Evolutionary conservation across 2,329 filamentous ascomycete species (phyloP).

Genomic region (Trichophyton mentagrophytes): DNA sequence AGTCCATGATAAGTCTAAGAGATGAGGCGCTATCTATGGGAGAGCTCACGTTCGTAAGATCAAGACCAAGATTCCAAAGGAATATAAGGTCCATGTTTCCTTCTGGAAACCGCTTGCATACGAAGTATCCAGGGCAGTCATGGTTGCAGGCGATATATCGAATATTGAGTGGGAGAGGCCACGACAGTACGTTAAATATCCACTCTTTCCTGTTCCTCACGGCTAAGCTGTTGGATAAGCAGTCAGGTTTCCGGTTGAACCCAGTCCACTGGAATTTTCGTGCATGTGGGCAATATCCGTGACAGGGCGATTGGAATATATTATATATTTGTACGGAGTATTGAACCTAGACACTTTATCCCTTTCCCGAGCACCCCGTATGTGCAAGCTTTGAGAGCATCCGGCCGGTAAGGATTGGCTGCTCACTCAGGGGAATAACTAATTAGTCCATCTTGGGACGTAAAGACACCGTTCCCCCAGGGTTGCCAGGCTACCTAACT

Average conservation of each 20-base stretch:
- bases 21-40: background rate
- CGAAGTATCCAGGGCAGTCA: background rate
- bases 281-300: background rate
- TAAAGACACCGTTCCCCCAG: background rate
- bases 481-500: background rate
- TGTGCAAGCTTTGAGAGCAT: background rate
- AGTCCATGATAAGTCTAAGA: background rate
- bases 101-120: constrained; percentile 21
- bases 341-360: background rate
- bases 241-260: background rate
- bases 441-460: background rate
- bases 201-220: background rate
- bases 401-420: background rate
- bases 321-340: background rate
- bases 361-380: background rate
- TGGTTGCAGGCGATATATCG: background rate
- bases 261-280: background rate
- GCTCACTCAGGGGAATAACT: background rate
- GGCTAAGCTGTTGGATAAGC: background rate
- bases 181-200: background rate
- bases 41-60: background rate
- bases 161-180: background rate
- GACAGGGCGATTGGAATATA: background rate
- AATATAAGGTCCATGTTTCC: constrained; percentile 28
- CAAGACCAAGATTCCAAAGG: constrained; percentile 21